Percentiles rank a stretch among this genome's conserved stretches.
Evolutionary conservation across 2,329 filamentous ascomycete genomes (phyloP).

Genomic region (Ilyonectria destructans): DNA sequence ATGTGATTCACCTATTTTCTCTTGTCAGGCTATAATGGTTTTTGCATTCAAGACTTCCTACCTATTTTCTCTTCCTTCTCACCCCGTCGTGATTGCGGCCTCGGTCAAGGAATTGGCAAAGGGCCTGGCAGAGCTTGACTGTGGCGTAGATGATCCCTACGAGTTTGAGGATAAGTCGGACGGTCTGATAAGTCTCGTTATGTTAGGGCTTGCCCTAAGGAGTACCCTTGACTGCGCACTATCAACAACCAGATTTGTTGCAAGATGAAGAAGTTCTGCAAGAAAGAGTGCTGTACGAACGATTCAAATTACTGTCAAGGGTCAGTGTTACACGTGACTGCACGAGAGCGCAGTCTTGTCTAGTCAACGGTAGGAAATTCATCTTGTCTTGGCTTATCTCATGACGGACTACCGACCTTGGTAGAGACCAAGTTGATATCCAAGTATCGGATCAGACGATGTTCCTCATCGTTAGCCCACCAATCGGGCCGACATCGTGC

Average conservation of each 20-base stretch:
- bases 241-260: background rate
- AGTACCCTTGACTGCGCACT: background rate
- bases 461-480: too few relatives aligned
- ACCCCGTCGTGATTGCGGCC: background rate
- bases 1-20: background rate
- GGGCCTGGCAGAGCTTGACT: background rate
- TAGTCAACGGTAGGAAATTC: too few relatives aligned
- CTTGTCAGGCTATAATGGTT: too few relatives aligned
- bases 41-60: too few relatives aligned
- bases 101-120: background rate
- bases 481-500: too few relatives aligned
- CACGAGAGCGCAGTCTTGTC: background rate
- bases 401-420: too few relatives aligned
- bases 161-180: background rate
- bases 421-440: too few relatives aligned
- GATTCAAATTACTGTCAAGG: conserved; percentile 8
- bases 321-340: background rate
- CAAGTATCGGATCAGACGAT: too few relatives aligned
- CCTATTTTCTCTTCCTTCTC: background rate
- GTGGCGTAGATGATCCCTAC: background rate
- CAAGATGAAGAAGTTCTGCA: conserved; percentile 2
- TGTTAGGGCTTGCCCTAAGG: background rate
- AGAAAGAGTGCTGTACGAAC: conserved; percentile 3
- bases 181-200: background rate
- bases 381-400: too few relatives aligned